phyloP scores from a whole-genome alignment of 352 stramenopile species.

The Peronospora destructor region DNA sequence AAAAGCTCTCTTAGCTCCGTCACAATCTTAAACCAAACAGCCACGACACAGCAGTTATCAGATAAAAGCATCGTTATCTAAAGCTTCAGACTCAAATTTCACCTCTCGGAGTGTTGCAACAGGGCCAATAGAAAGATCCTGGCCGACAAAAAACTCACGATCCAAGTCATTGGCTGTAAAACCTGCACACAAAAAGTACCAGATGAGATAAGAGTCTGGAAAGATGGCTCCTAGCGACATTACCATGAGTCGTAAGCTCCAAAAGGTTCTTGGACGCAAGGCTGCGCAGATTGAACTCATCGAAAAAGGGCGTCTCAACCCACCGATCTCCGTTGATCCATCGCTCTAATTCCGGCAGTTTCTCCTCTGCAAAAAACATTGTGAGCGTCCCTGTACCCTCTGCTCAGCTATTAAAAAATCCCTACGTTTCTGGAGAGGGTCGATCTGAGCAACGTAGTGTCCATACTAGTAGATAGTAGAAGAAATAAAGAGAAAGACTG shows the following conservation, averaged over 20 bases:
- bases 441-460: conserved; percentile 84
- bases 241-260: conserved; percentile 77
- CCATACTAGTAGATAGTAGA: conserved; percentile 42
- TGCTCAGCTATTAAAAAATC: background rate
- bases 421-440: conserved; percentile 74
- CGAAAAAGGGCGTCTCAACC: conserved; percentile 82
- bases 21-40: conserved; percentile 85
- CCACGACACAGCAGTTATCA: conserved; percentile 38
- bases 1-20: conserved; percentile 92
- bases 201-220: conserved; percentile 3
- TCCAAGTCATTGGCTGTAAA: conserved; percentile 89
- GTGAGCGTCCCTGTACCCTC: background rate
- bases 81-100: background rate
- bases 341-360: conserved; percentile 76
- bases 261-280: conserved; percentile 77
- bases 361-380: conserved; percentile 44
- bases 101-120: conserved; percentile 70
- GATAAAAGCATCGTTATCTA: background rate
- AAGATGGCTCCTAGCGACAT: background rate
- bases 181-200: conserved; percentile 32
- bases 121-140: conserved; percentile 78
- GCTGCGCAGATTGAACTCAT: conserved; percentile 81
- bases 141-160: conserved; percentile 88
- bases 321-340: conserved; percentile 80
- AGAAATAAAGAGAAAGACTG: background rate